Conservation (phyloP, 2,329 filamentous ascomycete species). For the Diaporthe australafricana region DNA sequence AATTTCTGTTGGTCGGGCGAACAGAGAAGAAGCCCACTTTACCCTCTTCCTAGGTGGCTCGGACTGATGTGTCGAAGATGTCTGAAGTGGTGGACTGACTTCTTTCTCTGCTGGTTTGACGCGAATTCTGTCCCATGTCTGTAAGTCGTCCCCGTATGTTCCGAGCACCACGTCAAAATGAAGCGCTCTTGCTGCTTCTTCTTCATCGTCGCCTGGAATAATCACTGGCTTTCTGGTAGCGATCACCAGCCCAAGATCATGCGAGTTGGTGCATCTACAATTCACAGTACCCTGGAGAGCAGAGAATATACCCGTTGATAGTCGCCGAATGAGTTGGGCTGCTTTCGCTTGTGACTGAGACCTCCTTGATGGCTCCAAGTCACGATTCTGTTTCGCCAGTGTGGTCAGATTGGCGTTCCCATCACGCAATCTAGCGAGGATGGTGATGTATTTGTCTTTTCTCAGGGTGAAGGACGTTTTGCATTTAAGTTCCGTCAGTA, state of each 20-base stretch:
- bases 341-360: not conserved
- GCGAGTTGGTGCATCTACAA: not conserved
- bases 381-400: not conserved
- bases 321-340: not conserved
- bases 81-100: not conserved
- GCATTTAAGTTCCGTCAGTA: not conserved
- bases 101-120: not conserved
- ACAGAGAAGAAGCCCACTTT: not conserved
- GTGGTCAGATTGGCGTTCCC: not conserved
- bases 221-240: not conserved
- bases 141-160: not conserved
- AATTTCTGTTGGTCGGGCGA: not conserved
- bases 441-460: not conserved
- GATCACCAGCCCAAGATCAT: not conserved
- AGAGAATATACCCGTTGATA: not conserved
- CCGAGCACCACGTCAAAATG: not conserved
- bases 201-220: not conserved
- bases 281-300: not conserved
- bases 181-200: not conserved
- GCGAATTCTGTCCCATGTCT: not conserved
- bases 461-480: not conserved
- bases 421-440: not conserved
- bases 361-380: not conserved
- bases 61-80: not conserved
- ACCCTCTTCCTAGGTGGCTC: not conserved